Evolutionary conservation across 2,329 filamentous ascomycete species (phyloP), one percentile per base, ranked within the genome.

Genomic region (Verticillium tricorpus): DNA sequence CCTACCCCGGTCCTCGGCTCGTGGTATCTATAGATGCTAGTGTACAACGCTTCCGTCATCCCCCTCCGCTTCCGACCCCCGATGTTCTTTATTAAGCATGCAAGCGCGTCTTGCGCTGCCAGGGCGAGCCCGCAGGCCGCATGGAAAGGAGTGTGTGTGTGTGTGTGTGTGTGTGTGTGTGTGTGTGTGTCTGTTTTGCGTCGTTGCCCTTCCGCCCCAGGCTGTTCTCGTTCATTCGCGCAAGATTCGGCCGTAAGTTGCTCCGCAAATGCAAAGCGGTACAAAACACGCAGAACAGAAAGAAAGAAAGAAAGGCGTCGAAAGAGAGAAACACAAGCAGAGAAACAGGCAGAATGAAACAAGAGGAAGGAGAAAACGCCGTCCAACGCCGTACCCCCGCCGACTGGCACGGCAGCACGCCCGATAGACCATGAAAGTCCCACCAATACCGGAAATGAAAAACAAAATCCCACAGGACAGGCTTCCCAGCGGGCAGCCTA

Each of bases 11-110:
- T n/a, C n/a, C 9, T 50, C 14, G 40, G 39, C 39, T 54, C 31
- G 34, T 65, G 64, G 59, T 64, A 65, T 65, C 64, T 65, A 65
- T 63, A 63, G 31, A 61, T 64, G 60, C 59, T 62, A 64, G 45
- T 64, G 31, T 64, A 65, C 62, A 57, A 54, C 25, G 25, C 14
- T 9, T 12, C 25, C 28, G 7, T 17, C 25, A 5, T 5, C 52
- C 7, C 52, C 17, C 0, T 28, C 19, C 22, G 5, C 11, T 12
- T n/a, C 25, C 28, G 14, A 15, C 25, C 54, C 25, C n/a, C 14
- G n/a, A 9, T 11, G 5, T 6, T 19, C n/a, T 9, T 56, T 28
- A 56, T 56, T 56, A 56, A 31, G 17, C 54, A 56, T 56, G 54
- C 25, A 56, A 50, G 45, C 45, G 45, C 45, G n/a, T 50, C 17